These are phyloP conservation scores for Diophrys sp. DNA, from an alignment of 73 alveolate genomes.

Conservation along the genomic window DNA sequence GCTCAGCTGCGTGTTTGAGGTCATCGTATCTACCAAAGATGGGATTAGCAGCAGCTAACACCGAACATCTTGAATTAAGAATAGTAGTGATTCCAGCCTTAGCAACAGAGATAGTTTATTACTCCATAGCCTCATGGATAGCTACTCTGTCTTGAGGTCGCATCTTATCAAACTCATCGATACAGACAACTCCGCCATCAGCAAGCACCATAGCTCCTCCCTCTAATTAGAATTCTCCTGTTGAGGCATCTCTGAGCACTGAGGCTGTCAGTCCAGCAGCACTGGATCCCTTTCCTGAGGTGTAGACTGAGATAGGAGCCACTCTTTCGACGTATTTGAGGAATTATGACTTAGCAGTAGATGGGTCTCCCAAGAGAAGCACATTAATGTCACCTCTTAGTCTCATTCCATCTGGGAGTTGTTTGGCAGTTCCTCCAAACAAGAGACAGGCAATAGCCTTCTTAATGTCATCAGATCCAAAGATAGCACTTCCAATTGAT, in stretches of 20 bases:
- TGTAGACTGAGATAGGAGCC: conserved; percentile 98
- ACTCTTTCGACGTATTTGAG: conserved; percentile 95
- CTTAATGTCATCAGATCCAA: conserved; percentile 94
- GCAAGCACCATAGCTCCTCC: conserved; percentile 99
- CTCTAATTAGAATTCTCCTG: conserved; percentile 92
- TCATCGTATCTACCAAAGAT: conserved; percentile 99
- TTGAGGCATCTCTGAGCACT: conserved; percentile 83
- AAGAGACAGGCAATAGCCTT: conserved; percentile 95
- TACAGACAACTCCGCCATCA: conserved; percentile 99
- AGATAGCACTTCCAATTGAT: conserved; percentile 95
- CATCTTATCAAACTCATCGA: conserved; percentile 99
- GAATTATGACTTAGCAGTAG: conserved; percentile 97
- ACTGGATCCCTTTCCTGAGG: conserved; percentile 99
- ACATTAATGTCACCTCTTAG: conserved; percentile 99
- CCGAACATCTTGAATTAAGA: conserved; percentile 93
- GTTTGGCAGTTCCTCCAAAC: conserved; percentile 98
- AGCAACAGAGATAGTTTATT: conserved; percentile 99
- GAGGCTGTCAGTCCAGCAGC: conserved; percentile 99
- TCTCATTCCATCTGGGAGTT: conserved; percentile 96
- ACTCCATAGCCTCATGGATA: conserved; percentile 99
- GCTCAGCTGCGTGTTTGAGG: conserved; percentile 91
- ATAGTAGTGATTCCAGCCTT: conserved; percentile 99
- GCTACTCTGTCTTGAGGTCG: conserved; percentile 99
- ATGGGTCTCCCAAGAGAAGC: conserved; percentile 99
- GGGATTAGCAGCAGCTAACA: conserved; percentile 99